Evolutionary conservation across 1,284 basidiomycete genomes (phyloP).

Genomic region (Flammula alnicola): DNA sequence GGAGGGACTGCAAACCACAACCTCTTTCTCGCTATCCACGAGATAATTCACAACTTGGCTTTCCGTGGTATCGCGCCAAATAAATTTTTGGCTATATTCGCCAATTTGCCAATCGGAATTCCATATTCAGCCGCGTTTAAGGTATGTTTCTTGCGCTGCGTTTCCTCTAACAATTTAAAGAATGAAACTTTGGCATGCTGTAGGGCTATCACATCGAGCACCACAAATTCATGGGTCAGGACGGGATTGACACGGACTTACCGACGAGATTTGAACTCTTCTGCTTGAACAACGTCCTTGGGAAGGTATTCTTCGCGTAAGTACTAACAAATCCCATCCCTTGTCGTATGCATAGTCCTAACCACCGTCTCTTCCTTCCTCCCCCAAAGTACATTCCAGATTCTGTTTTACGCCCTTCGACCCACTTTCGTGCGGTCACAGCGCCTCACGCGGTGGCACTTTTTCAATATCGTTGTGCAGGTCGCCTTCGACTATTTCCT

Average conservation of each 20-base stretch:
- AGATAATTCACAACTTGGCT: conserved; percentile 97
- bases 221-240: conserved; percentile 94
- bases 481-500: conserved; percentile 77
- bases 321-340: no score
- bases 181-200: conserved; percentile 1
- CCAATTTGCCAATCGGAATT: conserved; percentile 92
- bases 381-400: conserved; percentile 86
- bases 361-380: conserved; percentile 6
- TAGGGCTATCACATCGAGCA: conserved; percentile 93
- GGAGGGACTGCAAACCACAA: conserved; percentile 98
- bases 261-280: conserved; percentile 88
- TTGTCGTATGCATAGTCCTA: neutral
- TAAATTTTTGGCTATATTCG: conserved; percentile 87
- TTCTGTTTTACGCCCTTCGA: conserved; percentile 96
- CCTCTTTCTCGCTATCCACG: conserved; percentile 96
- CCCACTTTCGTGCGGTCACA: conserved; percentile 94
- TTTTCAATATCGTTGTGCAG: conserved; percentile 76
- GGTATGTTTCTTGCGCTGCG: conserved; percentile 44
- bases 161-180: neutral
- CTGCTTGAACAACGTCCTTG: conserved; percentile 92
- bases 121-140: conserved; percentile 98
- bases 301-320: conserved; percentile 97
- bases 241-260: conserved; percentile 94
- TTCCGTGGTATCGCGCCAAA: conserved; percentile 87
- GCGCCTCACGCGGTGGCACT: conserved; percentile 83